These are phyloP conservation scores for Diaporthe australafricana DNA, from an alignment of 2,329 filamentous ascomycete species.

Conservation along the genomic window DNA sequence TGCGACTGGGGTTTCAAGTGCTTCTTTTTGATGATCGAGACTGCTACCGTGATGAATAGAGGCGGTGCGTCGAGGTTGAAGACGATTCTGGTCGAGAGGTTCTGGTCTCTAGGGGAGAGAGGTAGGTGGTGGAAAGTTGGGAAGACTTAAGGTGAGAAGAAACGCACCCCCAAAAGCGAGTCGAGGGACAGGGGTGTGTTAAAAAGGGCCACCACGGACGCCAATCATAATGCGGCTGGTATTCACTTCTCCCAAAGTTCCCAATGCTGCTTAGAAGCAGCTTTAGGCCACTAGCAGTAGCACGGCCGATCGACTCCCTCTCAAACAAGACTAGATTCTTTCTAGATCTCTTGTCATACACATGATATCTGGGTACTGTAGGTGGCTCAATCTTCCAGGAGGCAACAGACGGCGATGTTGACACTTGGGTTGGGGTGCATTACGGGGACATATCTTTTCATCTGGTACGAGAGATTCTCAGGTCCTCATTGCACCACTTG, in stretches of 20 bases:
- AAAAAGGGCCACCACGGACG: conserved; percentile 25
- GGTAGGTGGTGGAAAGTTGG: conserved; percentile 34
- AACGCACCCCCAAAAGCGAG: conserved; percentile 34
- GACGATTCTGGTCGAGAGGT: conserved; percentile 14
- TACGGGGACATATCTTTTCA: neutral
- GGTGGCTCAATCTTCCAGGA: neutral
- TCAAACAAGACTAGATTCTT: neutral
- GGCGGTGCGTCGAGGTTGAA: conserved; percentile 11
- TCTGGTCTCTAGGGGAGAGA: conserved; percentile 11
- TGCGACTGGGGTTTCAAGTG: neutral
- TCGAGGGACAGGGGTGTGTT: conserved; percentile 32
- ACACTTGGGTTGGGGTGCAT: neutral
- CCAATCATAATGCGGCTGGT: conserved; percentile 31
- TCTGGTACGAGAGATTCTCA: neutral
- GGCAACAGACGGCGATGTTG: neutral
- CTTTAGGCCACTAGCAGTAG: neutral
- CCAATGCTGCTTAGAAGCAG: conserved; percentile 1
- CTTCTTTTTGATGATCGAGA: conserved; percentile 21
- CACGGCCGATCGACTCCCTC: neutral
- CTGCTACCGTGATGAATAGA: neutral
- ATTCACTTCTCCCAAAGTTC: conserved; percentile 15
- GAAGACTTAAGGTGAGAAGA: conserved; percentile 31
- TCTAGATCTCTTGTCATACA: neutral
- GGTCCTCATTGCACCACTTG: neutral
- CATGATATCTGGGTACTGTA: neutral